Conservation (phyloP, 768 basidiomycete species). For the Amanita subjunquillea region DNA sequence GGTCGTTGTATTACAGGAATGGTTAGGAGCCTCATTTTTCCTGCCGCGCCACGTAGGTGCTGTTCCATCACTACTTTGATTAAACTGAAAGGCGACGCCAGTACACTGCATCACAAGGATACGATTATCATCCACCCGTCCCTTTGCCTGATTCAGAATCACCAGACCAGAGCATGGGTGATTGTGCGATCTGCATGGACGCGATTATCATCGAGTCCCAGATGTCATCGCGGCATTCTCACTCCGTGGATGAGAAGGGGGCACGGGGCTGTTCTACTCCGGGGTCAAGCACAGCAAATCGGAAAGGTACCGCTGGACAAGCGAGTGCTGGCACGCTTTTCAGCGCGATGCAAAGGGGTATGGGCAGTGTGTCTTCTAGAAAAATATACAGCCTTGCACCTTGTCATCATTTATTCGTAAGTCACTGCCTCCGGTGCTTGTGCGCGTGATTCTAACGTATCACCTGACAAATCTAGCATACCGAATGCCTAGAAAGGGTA, state of each 20-base stretch:
- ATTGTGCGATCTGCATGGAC: slow-evolving; percentile 94
- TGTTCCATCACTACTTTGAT: neutral
- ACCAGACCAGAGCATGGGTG: slow-evolving; percentile 66
- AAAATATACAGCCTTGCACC: slow-evolving; percentile 80
- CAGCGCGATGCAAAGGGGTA: slow-evolving; percentile 33
- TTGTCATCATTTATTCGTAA: slow-evolving; percentile 81
- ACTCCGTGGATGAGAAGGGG: slow-evolving; percentile 24
- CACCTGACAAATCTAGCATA: slow-evolving; percentile 44
- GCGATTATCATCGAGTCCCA: slow-evolving; percentile 49
- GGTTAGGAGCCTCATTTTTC: slow-evolving; percentile 77
- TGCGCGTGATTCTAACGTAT: neutral
- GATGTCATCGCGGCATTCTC: slow-evolving; percentile 20
- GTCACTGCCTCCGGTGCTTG: slow-evolving; percentile 17
- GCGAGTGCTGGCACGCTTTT: slow-evolving; percentile 25
- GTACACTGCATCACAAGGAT: slow-evolving; percentile 20
- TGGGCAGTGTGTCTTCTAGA: slow-evolving; percentile 34
- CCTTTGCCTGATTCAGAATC: slow-evolving; percentile 66
- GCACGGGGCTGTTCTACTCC: slow-evolving; percentile 12
- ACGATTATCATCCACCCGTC: slow-evolving; percentile 81
- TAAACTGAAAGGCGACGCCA: neutral
- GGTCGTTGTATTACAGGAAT: slow-evolving; percentile 62
- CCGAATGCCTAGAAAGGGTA: slow-evolving; percentile 76
- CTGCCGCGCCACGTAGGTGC: slow-evolving; percentile 52
- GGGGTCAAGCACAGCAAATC: slow-evolving; percentile 6
- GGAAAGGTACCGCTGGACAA: slow-evolving; percentile 18